phyloP scores from a whole-genome alignment of 352 stramenopile genomes.

The Globisporangium spiculum region DNA sequence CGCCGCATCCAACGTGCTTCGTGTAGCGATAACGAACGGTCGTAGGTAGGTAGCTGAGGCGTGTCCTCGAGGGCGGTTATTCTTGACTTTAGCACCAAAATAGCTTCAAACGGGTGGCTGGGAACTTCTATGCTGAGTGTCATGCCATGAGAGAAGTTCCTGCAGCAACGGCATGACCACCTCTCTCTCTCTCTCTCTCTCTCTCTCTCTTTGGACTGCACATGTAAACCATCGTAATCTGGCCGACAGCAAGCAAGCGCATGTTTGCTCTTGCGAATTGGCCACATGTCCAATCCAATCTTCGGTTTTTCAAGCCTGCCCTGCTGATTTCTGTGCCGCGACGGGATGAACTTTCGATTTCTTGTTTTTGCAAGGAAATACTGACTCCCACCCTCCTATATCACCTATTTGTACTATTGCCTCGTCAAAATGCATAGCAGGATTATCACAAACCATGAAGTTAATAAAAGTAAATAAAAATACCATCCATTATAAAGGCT shows the following conservation, averaged over 20 bases:
- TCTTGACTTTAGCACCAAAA: neutral
- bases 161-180: neutral
- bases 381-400: neutral
- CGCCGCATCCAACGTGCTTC: constrained; percentile 1
- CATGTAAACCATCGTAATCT: neutral
- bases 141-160: neutral
- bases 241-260: neutral
- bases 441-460: neutral
- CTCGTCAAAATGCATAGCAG: neutral
- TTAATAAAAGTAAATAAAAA: neutral
- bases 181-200: too few relatives aligned
- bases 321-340: neutral
- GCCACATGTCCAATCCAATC: neutral
- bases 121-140: neutral
- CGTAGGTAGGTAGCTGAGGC: neutral
- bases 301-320: neutral
- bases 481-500: neutral
- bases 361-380: neutral
- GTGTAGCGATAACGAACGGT: neutral
- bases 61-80: neutral
- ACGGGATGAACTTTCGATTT: neutral
- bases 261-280: neutral
- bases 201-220: neutral
- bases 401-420: neutral
- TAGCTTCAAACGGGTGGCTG: neutral